These are phyloP conservation scores for Sporothrix globosa DNA, from an alignment of 2,329 filamentous ascomycete species.

Conservation along the genomic window DNA sequence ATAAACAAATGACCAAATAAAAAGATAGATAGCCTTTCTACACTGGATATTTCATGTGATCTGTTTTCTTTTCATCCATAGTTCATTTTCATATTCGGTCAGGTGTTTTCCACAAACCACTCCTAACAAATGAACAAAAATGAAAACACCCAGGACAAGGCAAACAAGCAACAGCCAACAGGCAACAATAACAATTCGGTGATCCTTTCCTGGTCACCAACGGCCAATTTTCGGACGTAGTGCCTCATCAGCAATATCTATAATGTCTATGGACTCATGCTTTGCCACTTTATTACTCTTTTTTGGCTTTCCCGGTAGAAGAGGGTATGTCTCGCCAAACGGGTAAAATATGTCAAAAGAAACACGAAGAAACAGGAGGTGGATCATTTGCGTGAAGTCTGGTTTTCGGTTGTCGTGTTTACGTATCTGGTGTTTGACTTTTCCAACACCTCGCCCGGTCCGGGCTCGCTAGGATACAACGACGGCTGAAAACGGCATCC, in stretches of 20 bases:
- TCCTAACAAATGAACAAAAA: not conserved
- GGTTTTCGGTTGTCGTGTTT: not conserved
- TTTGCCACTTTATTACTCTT: not conserved
- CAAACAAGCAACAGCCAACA: not conserved
- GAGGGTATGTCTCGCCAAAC: not conserved
- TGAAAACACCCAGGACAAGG: not conserved
- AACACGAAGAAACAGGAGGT: not conserved
- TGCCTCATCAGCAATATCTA: not conserved
- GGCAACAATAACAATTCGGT: not conserved
- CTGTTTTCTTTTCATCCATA: constrained; percentile 19
- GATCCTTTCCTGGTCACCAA: not conserved
- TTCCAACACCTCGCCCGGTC: not conserved
- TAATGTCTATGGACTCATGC: not conserved
- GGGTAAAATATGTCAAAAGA: not conserved
- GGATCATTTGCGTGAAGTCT: not conserved
- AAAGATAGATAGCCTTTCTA: not conserved
- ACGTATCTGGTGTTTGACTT: not conserved
- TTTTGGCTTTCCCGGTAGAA: not conserved
- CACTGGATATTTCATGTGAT: not conserved
- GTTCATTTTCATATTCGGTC: constrained; percentile 7
- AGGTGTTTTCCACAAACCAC: not conserved
- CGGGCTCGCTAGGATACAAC: constrained; percentile 13
- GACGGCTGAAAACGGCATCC: not conserved
- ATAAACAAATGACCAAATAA: constrained; percentile 8
- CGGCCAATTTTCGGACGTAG: too few relatives aligned